Base-by-base conservation (phyloP, 345 rosid genomes). In the Noccaea bulbosa region DNA sequence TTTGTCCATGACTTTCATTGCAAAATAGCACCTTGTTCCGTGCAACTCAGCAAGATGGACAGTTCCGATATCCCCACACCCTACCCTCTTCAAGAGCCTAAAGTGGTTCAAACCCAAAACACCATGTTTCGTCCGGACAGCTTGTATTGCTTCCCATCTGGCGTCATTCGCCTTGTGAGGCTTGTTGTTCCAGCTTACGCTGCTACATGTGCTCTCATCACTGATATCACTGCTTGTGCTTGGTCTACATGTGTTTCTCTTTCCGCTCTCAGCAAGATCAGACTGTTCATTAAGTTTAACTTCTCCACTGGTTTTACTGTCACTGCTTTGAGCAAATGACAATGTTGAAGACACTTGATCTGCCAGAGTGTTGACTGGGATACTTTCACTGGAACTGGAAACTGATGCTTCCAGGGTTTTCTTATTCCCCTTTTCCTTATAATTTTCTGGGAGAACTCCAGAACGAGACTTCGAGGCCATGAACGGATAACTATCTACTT, bases 381-480 rank as follows among this genome's bases (percentile, higher is more conserved):
- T 32, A 60, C 63, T 60, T 35, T 43, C 56, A 24, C 62, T 74
- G 50, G 78, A 59, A 59, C 2, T 24, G 11, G 68, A 50, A 54
- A 53, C 54, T 1, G 79, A 80, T 55, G 78, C 78, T 67, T 80
- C 81, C 1, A 11, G n/a, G 35, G 76, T 43, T 74, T 86, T 77
- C 78, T 63, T 75, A 68, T 75, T 46, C 3, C 47, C 11, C 32
- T 57, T 72, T 66, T 73, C 83, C 78, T 73, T n/a, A n/a, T n/a
- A n/a, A n/a, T n/a, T n/a, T n/a, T n/a, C n/a, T n/a, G n/a, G n/a
- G n/a, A n/a, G n/a, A n/a, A n/a, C n/a, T n/a, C n/a, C n/a, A n/a
- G n/a, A n/a, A n/a, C n/a, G n/a, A n/a, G n/a, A n/a, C n/a, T n/a
- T 83, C 7, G 90, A 85, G 72, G 96, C 90, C 96, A 87, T 84